Percentiles rank a stretch among this genome's conserved stretches.
Conservation (phyloP, 2,329 filamentous ascomycete genomes). For the Fusarium fujikuroi region DNA sequence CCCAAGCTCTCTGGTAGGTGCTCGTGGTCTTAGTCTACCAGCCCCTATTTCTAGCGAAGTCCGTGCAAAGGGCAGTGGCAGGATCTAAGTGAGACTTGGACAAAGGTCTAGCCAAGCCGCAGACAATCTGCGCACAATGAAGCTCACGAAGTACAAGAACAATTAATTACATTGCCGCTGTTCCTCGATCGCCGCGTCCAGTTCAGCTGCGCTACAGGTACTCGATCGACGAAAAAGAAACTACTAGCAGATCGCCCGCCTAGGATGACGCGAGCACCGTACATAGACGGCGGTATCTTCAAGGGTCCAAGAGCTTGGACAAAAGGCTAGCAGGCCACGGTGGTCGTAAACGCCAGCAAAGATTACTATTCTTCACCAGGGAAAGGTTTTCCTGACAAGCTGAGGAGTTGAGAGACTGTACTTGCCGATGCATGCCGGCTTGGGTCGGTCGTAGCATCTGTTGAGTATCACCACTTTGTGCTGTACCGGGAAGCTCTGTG, state of each 20-base stretch:
- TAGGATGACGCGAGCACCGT: slow-evolving; percentile 30
- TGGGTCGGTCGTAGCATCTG: slow-evolving; percentile 2
- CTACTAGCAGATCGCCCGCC: slow-evolving; percentile 24
- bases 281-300: slow-evolving; percentile 9
- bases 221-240: slow-evolving; percentile 32
- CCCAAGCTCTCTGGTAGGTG: slow-evolving; percentile 17
- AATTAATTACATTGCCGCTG: slow-evolving; percentile 18
- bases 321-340: slow-evolving; percentile 12
- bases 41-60: slow-evolving; percentile 39
- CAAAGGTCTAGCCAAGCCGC: slow-evolving; percentile 25
- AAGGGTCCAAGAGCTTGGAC: slow-evolving; percentile 14
- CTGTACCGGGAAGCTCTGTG: slow-evolving; percentile 14
- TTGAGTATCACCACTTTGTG: background rate
- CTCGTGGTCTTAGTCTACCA: slow-evolving; percentile 20
- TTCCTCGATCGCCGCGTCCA: slow-evolving; percentile 15
- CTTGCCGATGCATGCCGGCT: slow-evolving; percentile 20
- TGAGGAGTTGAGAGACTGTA: background rate
- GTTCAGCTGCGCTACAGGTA: slow-evolving; percentile 29
- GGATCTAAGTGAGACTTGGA: slow-evolving; percentile 28
- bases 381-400: slow-evolving; percentile 1
- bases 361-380: slow-evolving; percentile 21
- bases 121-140: slow-evolving; percentile 27
- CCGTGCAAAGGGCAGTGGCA: slow-evolving; percentile 33
- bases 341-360: slow-evolving; percentile 14
- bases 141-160: slow-evolving; percentile 22